Percentiles rank a stretch among this genome's conserved stretches.
Conservation (phyloP, 768 basidiomycete genomes). For the Floccularia luteovirens region DNA sequence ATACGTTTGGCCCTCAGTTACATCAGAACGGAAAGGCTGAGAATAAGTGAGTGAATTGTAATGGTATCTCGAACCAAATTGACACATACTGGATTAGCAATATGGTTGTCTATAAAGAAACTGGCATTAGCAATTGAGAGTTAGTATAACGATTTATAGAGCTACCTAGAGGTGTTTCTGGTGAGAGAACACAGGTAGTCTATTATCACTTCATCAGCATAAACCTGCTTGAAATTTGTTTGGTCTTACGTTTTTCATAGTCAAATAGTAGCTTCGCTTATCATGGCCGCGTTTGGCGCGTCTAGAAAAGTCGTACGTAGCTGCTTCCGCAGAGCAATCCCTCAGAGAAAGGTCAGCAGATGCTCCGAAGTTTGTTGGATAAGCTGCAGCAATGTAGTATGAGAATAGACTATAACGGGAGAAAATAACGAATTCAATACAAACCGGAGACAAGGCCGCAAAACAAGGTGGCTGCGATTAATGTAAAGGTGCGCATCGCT, state of each 20-base stretch:
- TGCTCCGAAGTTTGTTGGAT: conserved; percentile 9
- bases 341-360: conserved; percentile 6
- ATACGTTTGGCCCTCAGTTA: conserved; percentile 20
- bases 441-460: neutral
- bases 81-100: conserved; percentile 10
- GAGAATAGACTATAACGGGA: neutral
- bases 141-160: neutral
- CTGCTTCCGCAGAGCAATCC: conserved; percentile 15
- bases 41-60: too few species aligned
- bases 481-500: too few species aligned
- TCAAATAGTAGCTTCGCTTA: conserved; percentile 12
- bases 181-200: conserved; percentile 15
- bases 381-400: neutral
- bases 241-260: conserved; percentile 13
- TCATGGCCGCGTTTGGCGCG: conserved; percentile 13
- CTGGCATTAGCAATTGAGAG: too few species aligned
- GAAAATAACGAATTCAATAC: neutral
- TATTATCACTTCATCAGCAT: conserved; percentile 2
- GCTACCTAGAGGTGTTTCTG: conserved; percentile 11
- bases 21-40: conserved; percentile 16
- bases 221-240: neutral
- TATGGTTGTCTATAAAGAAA: conserved; percentile 12
- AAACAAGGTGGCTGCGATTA: too few species aligned
- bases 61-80: neutral
- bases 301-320: conserved; percentile 8